phyloP scores from a whole-genome alignment of 495 filamentous ascomycete genomes.

The Ascodesmis nigricans region DNA sequence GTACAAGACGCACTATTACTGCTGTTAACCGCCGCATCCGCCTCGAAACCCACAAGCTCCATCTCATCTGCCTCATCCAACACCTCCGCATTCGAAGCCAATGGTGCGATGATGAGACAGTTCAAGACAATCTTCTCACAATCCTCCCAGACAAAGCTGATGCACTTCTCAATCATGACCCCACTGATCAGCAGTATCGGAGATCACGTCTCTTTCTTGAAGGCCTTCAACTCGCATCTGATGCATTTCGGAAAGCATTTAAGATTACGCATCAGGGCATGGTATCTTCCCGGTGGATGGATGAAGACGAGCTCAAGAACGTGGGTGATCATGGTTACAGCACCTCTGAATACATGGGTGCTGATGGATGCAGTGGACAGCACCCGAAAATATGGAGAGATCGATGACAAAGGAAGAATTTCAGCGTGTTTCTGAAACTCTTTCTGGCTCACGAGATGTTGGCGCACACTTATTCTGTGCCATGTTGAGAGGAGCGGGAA shows the following conservation, averaged over 20 bases:
- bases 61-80: conserved; percentile 58
- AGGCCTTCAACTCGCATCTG: conserved; percentile 46
- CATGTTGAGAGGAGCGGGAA: conserved; percentile 49
- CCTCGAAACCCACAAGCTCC: conserved; percentile 62
- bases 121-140: conserved; percentile 37
- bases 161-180: conserved; percentile 39
- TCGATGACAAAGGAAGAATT: conserved; percentile 46
- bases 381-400: conserved; percentile 23
- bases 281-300: conserved; percentile 12
- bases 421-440: conserved; percentile 34
- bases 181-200: conserved; percentile 42
- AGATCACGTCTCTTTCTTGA: conserved; percentile 51
- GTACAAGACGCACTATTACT: conserved; percentile 38
- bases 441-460: conserved; percentile 66
- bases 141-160: conserved; percentile 39
- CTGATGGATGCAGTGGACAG: conserved; percentile 31
- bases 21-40: conserved; percentile 48
- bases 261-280: conserved; percentile 28
- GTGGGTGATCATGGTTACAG: conserved; percentile 25
- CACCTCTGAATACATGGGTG: conserved; percentile 27
- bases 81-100: conserved; percentile 54
- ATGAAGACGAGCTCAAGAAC: conserved; percentile 34
- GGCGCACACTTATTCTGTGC: conserved; percentile 82
- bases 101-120: conserved; percentile 65
- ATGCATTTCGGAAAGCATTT: conserved; percentile 45